Evolutionary conservation across 176 grass and related monocot species (phyloP), one percentile per base, ranked within the genome.

Genomic region (Avena insularis): DNA sequence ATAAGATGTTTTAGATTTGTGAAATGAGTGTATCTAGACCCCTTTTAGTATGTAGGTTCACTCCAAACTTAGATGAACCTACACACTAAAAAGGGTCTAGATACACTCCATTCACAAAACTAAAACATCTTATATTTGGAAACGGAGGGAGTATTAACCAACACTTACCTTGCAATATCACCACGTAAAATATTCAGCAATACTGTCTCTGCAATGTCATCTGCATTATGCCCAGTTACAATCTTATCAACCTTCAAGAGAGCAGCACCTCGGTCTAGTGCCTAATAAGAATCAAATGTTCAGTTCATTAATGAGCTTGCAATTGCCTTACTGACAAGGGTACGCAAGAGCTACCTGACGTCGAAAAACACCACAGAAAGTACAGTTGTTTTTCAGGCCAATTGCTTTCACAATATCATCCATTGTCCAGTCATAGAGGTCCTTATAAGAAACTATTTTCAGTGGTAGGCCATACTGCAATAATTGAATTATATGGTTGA

Each of bases 191-290:
- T 98, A 92, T 98, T 98, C 60, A 98, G 77, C 66, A 96, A 84
- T 77, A 98, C 94, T 23, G 97, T 98, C 87, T 98, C 97, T 29
- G 94, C 97, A 94, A 98, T 96, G 81, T 98, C 97, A 87, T 98
- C 97, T 14, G 94, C 97, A 90, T 96, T 98, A 90, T 98, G 97
- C 12, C 97, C 97, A 50, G 94, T 98, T 79, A 98, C 97, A 56
- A 98, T 91, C 77, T 98, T 98, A 87, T 98, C 97, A 75, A 81
- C 94, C 75, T 89, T 89, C 92, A 98, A 78, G 35, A 98, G 88
- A 83, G 94, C 90, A 88, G 97, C 97, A 82, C 97, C 97, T 87
- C 97, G 81, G 81, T 98, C 97, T 90, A 98, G 79, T 48, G 94
- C 94, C 92, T 94, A 80, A 9, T 29, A 80, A 71, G 33, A 87